phyloP scores from a whole-genome alignment of 495 filamentous ascomycete species.

The Rhypophila decipiens region DNA sequence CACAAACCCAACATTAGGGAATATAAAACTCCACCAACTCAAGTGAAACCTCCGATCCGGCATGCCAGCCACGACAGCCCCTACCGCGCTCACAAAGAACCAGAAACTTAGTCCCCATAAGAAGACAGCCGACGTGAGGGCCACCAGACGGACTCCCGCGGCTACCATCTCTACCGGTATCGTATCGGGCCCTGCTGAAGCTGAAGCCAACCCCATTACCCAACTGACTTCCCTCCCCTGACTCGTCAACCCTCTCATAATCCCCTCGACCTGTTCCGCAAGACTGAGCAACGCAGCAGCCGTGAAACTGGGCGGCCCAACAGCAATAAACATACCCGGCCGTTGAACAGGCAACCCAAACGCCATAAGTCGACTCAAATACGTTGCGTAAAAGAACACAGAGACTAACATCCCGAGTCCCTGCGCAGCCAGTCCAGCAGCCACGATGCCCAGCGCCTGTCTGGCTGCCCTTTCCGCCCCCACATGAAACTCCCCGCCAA shows the following conservation, averaged over 20 bases:
- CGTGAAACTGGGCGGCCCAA: slow-evolving; percentile 63
- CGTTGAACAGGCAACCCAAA: slow-evolving; percentile 50
- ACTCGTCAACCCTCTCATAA: slow-evolving; percentile 4
- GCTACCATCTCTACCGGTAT: slow-evolving; percentile 10
- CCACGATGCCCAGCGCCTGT: slow-evolving; percentile 36
- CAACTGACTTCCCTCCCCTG: background rate
- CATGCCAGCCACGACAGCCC: slow-evolving; percentile 46
- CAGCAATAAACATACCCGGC: slow-evolving; percentile 67
- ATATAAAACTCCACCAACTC: slow-evolving; percentile 53
- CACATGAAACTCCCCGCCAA: too few relatives aligned
- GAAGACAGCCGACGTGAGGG: slow-evolving; percentile 50
- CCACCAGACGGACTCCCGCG: slow-evolving; percentile 42
- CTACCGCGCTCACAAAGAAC: slow-evolving; percentile 59
- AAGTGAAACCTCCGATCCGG: slow-evolving; percentile 49
- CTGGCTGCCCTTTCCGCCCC: too few relatives aligned
- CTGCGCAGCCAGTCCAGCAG: slow-evolving; percentile 45
- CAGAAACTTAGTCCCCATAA: slow-evolving; percentile 66
- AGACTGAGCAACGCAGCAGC: slow-evolving; percentile 63
- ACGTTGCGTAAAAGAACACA: slow-evolving; percentile 48
- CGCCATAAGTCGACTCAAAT: slow-evolving; percentile 54
- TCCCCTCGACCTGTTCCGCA: slow-evolving; percentile 38
- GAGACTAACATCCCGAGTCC: slow-evolving; percentile 46
- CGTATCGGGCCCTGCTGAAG: too few relatives aligned
- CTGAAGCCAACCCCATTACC: too few relatives aligned
- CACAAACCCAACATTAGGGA: slow-evolving; percentile 54